Evolutionary conservation across 1,284 basidiomycete genomes (phyloP).

Genomic region (Apiotrichum veenhuisii): DNA sequence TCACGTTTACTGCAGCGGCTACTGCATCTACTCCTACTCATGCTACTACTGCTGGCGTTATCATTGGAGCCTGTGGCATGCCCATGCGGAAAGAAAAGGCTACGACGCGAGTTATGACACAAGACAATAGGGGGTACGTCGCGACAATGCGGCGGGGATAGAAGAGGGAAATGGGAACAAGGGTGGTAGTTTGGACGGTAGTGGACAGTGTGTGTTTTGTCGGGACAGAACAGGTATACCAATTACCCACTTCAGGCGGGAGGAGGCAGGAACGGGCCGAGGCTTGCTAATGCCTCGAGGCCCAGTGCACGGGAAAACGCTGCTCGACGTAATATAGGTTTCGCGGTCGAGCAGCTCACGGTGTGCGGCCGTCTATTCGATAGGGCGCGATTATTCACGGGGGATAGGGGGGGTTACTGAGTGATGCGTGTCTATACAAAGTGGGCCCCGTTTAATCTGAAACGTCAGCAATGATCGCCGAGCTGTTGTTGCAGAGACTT

Average conservation of each 20-base stretch:
- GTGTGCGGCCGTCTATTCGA: not conserved
- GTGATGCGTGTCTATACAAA: not conserved
- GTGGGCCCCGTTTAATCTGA: not conserved
- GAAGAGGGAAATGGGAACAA: not conserved
- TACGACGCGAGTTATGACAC: not conserved
- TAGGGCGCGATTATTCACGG: not conserved
- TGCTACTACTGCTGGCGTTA: not conserved
- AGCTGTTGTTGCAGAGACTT: not conserved
- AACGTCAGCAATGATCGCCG: not conserved
- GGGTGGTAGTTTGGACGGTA: not conserved
- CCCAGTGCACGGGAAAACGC: not conserved
- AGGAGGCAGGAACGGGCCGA: not conserved
- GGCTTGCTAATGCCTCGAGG: not conserved
- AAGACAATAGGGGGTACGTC: not conserved
- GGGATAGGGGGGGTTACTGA: not conserved
- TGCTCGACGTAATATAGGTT: not conserved
- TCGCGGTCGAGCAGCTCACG: not conserved
- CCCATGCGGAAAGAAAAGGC: too few relatives aligned
- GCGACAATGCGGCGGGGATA: conserved; percentile 1
- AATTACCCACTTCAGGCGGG: not conserved
- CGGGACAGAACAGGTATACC: conserved; percentile 7
- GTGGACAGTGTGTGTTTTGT: not conserved
- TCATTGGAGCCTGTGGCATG: conserved; percentile 4
- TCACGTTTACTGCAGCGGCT: too few relatives aligned
- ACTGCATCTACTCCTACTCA: too few relatives aligned